These are phyloP conservation scores for Amanita phalloides DNA, from an alignment of 768 basidiomycete genomes.

Conservation along the genomic window DNA sequence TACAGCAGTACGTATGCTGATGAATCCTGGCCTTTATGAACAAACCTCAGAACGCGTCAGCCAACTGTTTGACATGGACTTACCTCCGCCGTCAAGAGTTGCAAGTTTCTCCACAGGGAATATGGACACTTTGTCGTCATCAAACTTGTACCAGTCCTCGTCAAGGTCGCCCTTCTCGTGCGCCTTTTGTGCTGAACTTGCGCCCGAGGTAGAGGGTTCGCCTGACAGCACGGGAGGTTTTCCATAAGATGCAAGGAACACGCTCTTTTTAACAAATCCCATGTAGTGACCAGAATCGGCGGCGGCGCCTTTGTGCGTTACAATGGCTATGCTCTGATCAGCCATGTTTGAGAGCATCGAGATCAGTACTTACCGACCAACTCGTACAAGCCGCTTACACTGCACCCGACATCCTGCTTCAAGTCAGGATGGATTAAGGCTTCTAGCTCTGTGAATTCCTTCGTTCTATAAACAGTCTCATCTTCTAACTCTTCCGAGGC, in stretches of 20 bases:
- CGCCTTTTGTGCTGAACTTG: constrained; percentile 9
- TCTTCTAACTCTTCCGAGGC: constrained; percentile 45
- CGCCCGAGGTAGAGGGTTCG: constrained; percentile 10
- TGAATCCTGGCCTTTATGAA: constrained; percentile 50
- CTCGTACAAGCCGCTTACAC: constrained; percentile 79
- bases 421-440: constrained; percentile 52
- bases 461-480: constrained; percentile 50
- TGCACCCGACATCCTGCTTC: constrained; percentile 62
- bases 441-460: constrained; percentile 58
- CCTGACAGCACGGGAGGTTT: constrained; percentile 10
- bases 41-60: background rate
- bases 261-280: constrained; percentile 76
- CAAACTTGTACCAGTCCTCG: constrained; percentile 93
- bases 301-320: constrained; percentile 94
- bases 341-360: constrained; percentile 2
- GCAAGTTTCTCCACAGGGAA: constrained; percentile 80
- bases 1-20: constrained; percentile 87
- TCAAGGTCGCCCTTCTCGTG: constrained; percentile 46
- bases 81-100: constrained; percentile 80
- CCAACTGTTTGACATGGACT: constrained; percentile 1
- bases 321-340: constrained; percentile 49
- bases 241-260: constrained; percentile 37
- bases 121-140: constrained; percentile 86
- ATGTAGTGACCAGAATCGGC: constrained; percentile 97
- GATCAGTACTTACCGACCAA: constrained; percentile 58